Conservation (phyloP, 192 early-diverging fungal species). For the Coemansia sp. region DNA sequence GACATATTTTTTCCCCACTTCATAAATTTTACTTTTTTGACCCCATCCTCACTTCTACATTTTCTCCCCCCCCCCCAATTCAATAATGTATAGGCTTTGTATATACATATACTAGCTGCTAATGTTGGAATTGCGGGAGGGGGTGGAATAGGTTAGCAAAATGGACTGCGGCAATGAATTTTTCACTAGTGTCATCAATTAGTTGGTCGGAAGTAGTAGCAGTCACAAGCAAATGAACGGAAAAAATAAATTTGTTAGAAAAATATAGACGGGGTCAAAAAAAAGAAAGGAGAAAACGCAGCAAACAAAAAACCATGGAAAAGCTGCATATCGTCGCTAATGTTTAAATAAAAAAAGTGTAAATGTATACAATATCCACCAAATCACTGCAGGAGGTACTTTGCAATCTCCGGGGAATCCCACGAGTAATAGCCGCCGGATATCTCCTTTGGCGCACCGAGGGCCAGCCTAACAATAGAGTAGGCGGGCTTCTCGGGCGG, state of each 20-base stretch:
- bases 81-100: no score
- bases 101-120: no score
- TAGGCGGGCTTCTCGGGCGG: slow-evolving; percentile 65
- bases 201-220: no score
- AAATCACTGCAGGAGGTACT: neutral
- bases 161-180: no score
- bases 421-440: slow-evolving; percentile 72
- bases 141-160: no score
- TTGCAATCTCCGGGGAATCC: slow-evolving; percentile 57
- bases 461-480: slow-evolving; percentile 69
- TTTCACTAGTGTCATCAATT: no score
- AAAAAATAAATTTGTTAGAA: neutral
- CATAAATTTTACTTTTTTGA: no score
- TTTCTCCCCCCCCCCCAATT: no score
- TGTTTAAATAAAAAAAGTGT: no score
- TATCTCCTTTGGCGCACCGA: slow-evolving; percentile 58
- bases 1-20: no score
- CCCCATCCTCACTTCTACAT: no score
- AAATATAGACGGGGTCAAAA: neutral
- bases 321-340: neutral
- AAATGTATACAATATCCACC: neutral
- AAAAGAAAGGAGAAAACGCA: neutral
- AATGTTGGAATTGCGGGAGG: no score
- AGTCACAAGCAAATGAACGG: neutral
- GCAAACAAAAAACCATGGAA: neutral